phyloP scores from a whole-genome alignment of 495 filamentous ascomycete genomes.

The Tuber melanosporum region DNA sequence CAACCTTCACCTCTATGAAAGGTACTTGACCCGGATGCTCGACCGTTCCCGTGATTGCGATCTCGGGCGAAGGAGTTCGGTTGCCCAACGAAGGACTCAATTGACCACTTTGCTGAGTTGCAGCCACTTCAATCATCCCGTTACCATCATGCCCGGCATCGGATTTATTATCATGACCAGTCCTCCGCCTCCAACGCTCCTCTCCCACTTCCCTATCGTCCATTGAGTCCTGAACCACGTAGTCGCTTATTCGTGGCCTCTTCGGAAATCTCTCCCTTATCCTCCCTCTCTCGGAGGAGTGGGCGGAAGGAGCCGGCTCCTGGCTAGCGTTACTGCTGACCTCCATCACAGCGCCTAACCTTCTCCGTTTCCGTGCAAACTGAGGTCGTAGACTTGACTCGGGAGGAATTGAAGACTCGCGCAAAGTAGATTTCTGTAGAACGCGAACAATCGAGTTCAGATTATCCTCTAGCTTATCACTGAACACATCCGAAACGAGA shows the following conservation, averaged over 20 bases:
- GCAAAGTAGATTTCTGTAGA: slow-evolving; percentile 22
- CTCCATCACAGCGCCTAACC: slow-evolving; percentile 12
- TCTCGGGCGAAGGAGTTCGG: slow-evolving; percentile 5
- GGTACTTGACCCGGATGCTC: background rate
- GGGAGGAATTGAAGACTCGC: slow-evolving; percentile 33
- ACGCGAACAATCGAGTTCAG: slow-evolving; percentile 34
- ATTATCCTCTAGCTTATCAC: slow-evolving; percentile 31
- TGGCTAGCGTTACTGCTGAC: slow-evolving; percentile 14
- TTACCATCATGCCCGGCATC: background rate
- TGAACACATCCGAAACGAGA: slow-evolving; percentile 36
- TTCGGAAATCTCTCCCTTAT: slow-evolving; percentile 9
- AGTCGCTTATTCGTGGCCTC: slow-evolving; percentile 17
- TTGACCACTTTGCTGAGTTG: background rate
- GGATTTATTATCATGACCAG: slow-evolving; percentile 1
- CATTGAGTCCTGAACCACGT: slow-evolving; percentile 32
- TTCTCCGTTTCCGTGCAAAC: slow-evolving; percentile 3
- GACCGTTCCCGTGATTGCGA: background rate
- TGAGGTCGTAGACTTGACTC: slow-evolving; percentile 30
- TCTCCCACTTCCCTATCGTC: slow-evolving; percentile 27
- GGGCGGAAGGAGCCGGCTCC: slow-evolving; percentile 1
- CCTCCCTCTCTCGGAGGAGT: slow-evolving; percentile 7
- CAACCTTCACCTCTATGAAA: background rate
- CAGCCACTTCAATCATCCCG: background rate
- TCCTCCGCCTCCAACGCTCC: background rate
- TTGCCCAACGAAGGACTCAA: slow-evolving; percentile 25